These are phyloP conservation scores for Neurospora pannonica DNA, from an alignment of 495 filamentous ascomycete species.

Conservation along the genomic window DNA sequence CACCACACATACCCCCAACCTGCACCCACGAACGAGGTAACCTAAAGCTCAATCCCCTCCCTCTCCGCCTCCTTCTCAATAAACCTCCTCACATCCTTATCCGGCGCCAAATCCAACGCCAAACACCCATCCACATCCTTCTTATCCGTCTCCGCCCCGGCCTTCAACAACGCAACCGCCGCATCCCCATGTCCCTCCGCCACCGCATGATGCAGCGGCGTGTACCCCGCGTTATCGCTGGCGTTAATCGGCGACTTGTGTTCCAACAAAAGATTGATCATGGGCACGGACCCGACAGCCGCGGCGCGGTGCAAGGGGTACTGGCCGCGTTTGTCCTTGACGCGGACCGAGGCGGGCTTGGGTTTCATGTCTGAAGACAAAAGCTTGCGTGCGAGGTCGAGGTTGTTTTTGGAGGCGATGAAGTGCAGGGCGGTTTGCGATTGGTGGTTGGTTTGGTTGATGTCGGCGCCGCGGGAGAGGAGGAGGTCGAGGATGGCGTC, in stretches of 20 bases:
- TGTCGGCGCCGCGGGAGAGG: constrained; percentile 71
- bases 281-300: constrained; percentile 76
- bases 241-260: constrained; percentile 77
- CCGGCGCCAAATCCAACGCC: constrained; percentile 77
- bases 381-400: constrained; percentile 70
- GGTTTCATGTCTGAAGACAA: constrained; percentile 49
- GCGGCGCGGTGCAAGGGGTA: constrained; percentile 85
- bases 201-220: constrained; percentile 86
- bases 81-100: constrained; percentile 54
- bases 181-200: constrained; percentile 91
- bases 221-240: constrained; percentile 74
- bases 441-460: constrained; percentile 39
- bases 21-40: background rate
- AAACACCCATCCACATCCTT: constrained; percentile 61
- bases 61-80: constrained; percentile 72
- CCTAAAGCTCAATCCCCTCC: constrained; percentile 67
- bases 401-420: constrained; percentile 75
- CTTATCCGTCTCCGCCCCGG: constrained; percentile 75
- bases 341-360: constrained; percentile 59
- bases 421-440: constrained; percentile 81
- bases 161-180: constrained; percentile 70
- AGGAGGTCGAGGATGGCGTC: constrained; percentile 65
- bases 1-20: background rate
- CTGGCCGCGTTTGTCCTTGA: constrained; percentile 79
- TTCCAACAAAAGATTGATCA: constrained; percentile 72